Conservation (phyloP, 129 eudicot genomes). For the Tagetes patula region DNA sequence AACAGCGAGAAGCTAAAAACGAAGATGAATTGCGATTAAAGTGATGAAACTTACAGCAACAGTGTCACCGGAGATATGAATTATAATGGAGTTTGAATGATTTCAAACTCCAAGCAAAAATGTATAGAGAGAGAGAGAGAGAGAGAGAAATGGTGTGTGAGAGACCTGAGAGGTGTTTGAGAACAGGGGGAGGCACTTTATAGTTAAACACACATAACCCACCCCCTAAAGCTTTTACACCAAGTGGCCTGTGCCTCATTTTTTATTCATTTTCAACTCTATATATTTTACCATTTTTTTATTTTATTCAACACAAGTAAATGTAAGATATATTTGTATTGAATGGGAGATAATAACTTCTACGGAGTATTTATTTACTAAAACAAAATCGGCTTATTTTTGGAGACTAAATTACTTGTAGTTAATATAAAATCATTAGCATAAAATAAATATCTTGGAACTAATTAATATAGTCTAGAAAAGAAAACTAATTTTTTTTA, state of each 20-base stretch:
- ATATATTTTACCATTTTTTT: slow-evolving; percentile 5
- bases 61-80: background rate
- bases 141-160: background rate
- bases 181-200: slow-evolving; percentile 29
- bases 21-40: background rate
- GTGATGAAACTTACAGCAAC: slow-evolving; percentile 2
- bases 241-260: slow-evolving; percentile 21
- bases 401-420: background rate
- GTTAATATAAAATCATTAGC: background rate
- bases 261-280: slow-evolving; percentile 28
- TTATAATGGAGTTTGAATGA: slow-evolving; percentile 25
- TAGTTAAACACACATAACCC: slow-evolving; percentile 24
- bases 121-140: background rate
- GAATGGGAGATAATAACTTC: background rate
- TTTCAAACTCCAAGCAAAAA: slow-evolving; percentile 22
- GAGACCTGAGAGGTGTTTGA: slow-evolving; percentile 26
- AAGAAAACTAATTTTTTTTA: background rate
- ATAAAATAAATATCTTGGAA: background rate
- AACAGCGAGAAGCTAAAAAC: background rate
- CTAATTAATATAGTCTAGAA: background rate
- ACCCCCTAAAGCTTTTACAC: slow-evolving; percentile 8
- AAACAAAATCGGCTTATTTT: background rate
- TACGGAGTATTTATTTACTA: background rate
- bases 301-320: background rate
- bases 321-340: background rate